Evolutionary conservation across 1,284 basidiomycete genomes (phyloP), one percentile per base, ranked within the genome.

Genomic region (Trichosporon sp.): DNA sequence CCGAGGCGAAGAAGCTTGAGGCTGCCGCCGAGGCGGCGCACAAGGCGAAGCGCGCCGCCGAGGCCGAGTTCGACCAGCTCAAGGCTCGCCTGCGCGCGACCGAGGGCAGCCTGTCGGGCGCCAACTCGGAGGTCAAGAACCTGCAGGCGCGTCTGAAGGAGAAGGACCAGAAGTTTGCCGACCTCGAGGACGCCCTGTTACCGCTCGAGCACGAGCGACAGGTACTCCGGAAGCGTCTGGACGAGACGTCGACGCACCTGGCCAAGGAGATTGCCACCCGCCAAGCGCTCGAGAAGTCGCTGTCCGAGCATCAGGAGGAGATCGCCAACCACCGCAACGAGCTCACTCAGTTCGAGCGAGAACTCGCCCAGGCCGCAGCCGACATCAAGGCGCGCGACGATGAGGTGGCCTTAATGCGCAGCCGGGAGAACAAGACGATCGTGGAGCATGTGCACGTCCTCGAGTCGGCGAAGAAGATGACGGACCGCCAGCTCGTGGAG

Each of bases 361-460:
- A 94, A 40, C 87, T 96, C 61, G 91, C 91, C 76, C 91, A 92
- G 75, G 89, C 91, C 7, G 86, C 92, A 8, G 87, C 89, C 5
- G 92, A 96, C 73, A 86, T 96, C 68, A 92, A 93, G 78, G 87
- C 87, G 63, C 89, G 91, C 46, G 92, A 98, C 79, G 92, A 91
- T 88, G 93, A 96, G 72, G 88, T 94, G 73, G 91, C 90, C 73
- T 91, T 94, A 71, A 85, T 96, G 14, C 91, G 93, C 71, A 91
- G 91, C 6, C 89, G 90, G 80, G 93, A 96, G 83, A 71, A 98
- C 86, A 98, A 96, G 87, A 98, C 94, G 12, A 97, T 98, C 71
- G 95, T 99, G 65, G 96, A 99, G 84, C 97, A 99, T 79, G 95
- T 99, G 21, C 92, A 99, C 78, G 97, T 99, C 16, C 88, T 98